Evolutionary conservation across 1,284 basidiomycete genomes (phyloP).

Genomic region (Paramarasmius palmivorus): DNA sequence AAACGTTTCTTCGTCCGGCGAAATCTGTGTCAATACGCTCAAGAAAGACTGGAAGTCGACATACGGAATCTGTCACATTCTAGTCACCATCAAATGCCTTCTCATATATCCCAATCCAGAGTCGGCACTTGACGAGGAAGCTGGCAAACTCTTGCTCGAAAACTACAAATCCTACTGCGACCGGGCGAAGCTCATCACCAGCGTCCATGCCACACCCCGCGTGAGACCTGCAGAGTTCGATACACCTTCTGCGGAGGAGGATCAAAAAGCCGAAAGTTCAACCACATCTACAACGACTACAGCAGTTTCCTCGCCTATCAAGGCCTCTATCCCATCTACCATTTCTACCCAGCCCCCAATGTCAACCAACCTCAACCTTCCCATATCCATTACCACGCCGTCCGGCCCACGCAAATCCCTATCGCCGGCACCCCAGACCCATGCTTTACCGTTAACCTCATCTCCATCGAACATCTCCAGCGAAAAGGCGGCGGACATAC

Average conservation of each 20-base stretch:
- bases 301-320: slow-evolving; percentile 17
- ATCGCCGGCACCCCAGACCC: slow-evolving; percentile 33
- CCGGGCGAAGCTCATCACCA: slow-evolving; percentile 81
- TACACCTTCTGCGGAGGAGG: slow-evolving; percentile 37
- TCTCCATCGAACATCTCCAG: slow-evolving; percentile 34
- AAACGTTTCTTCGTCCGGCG: slow-evolving; percentile 86
- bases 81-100: slow-evolving; percentile 91
- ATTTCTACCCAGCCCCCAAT: slow-evolving; percentile 20
- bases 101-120: slow-evolving; percentile 97
- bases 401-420: slow-evolving; percentile 32
- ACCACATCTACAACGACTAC: slow-evolving; percentile 16
- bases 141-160: slow-evolving; percentile 87
- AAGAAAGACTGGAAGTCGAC: slow-evolving; percentile 96
- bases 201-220: slow-evolving; percentile 79
- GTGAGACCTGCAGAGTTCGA: slow-evolving; percentile 70
- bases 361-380: slow-evolving; percentile 18
- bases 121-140: slow-evolving; percentile 92
- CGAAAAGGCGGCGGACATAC: slow-evolving; percentile 43
- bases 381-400: slow-evolving; percentile 21
- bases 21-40: slow-evolving; percentile 96
- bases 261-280: slow-evolving; percentile 1
- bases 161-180: slow-evolving; percentile 86
- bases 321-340: slow-evolving; percentile 22
- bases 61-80: slow-evolving; percentile 90
- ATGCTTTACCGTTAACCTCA: slow-evolving; percentile 38